phyloP scores from a whole-genome alignment of 306 rosid genomes.

The Morella rubra region DNA sequence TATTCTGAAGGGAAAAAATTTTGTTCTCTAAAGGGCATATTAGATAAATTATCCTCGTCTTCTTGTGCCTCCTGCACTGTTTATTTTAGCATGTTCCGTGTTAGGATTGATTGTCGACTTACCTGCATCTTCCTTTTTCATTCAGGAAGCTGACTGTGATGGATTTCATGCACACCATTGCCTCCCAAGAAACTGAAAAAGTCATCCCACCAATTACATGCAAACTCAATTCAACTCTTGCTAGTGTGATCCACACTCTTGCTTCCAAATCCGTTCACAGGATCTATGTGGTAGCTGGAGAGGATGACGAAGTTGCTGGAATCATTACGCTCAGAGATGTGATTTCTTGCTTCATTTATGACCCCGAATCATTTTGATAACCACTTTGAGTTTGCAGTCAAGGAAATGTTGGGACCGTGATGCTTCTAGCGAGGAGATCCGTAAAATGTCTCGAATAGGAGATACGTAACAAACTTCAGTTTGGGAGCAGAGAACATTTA shows the following conservation, averaged over 20 bases:
- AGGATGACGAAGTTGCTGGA: conserved; percentile 56
- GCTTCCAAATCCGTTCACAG: conserved; percentile 81
- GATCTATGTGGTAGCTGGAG: conserved; percentile 55
- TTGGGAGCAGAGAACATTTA: conserved; percentile 25
- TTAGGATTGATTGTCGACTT: conserved; percentile 4
- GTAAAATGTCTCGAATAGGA: conserved; percentile 8
- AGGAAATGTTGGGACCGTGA: conserved; percentile 63
- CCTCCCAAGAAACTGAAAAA: conserved; percentile 43
- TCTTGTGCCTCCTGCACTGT: background rate
- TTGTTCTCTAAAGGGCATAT: background rate
- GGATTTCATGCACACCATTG: conserved; percentile 59
- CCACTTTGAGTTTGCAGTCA: conserved; percentile 57
- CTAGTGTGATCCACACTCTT: conserved; percentile 61
- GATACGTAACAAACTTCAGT: conserved; percentile 23
- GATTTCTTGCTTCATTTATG: conserved; percentile 79
- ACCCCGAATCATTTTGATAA: conserved; percentile 61
- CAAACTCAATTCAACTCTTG: conserved; percentile 59
- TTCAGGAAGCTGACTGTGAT: conserved; percentile 73
- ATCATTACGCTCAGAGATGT: conserved; percentile 89
- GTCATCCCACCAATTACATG: conserved; percentile 59
- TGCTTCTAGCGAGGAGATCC: conserved; percentile 8
- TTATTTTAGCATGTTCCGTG: background rate
- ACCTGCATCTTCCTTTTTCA: conserved; percentile 16
- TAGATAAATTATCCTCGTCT: background rate
- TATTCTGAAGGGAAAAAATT: background rate